These are phyloP conservation scores for Hemileccinum rubropunctum DNA, from an alignment of 768 basidiomycete genomes.

Conservation along the genomic window DNA sequence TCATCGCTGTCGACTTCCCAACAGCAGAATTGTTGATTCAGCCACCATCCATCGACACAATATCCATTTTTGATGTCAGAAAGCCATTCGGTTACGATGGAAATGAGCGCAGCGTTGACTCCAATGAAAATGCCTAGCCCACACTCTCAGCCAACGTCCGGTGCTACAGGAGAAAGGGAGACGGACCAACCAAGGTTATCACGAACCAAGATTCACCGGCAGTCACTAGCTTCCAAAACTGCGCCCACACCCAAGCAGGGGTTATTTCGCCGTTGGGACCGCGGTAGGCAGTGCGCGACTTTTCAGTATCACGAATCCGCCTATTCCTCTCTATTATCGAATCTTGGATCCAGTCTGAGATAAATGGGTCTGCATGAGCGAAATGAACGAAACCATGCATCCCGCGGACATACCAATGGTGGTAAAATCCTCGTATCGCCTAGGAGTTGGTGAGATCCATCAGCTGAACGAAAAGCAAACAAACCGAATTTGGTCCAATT, in stretches of 20 bases:
- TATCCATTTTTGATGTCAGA: conserved; percentile 98
- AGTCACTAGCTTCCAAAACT: conserved; percentile 55
- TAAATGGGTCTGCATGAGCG: conserved; percentile 7
- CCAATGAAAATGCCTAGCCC: conserved; percentile 83
- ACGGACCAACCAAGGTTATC: conserved; percentile 83
- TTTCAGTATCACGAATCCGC: conserved; percentile 57
- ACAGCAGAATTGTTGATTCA: conserved; percentile 97
- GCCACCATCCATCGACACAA: conserved; percentile 96
- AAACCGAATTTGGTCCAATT: conserved; percentile 65
- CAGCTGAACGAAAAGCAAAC: conserved; percentile 7
- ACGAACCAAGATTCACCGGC: conserved; percentile 92
- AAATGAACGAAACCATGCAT: conserved; percentile 9
- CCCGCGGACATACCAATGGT: conserved; percentile 70
- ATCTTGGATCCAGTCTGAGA: conserved; percentile 94
- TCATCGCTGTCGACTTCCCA: conserved; percentile 90
- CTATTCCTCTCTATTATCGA: conserved; percentile 84
- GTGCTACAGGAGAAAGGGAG: not conserved
- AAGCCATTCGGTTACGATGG: conserved; percentile 95
- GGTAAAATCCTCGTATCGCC: conserved; percentile 93
- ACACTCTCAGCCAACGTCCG: conserved; percentile 2
- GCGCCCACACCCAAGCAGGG: conserved; percentile 57
- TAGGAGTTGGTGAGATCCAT: conserved; percentile 31
- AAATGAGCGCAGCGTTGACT: conserved; percentile 90
- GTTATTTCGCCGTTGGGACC: conserved; percentile 52
- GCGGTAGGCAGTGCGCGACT: conserved; percentile 41